Percentiles rank a stretch among this genome's conserved stretches.
Evolutionary conservation across 2,329 filamentous ascomycete genomes (phyloP).

Genomic region (Emmonsia crescens): DNA sequence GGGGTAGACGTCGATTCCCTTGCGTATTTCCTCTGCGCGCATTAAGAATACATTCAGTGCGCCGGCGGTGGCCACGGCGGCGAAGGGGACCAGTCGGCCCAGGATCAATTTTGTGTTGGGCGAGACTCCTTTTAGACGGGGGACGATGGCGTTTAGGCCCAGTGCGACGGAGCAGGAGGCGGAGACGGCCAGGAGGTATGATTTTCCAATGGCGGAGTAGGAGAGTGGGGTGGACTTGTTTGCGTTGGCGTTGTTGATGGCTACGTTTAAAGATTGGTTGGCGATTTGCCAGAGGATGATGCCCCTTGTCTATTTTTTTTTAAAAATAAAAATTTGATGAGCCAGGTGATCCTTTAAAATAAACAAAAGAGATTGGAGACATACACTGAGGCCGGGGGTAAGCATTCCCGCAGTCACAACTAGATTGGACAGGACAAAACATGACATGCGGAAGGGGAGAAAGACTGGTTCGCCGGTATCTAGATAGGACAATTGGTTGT

Average conservation of each 20-base stretch:
- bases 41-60: constrained; percentile 94
- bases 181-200: constrained; percentile 82
- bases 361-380: constrained; percentile 14
- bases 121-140: constrained; percentile 64
- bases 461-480: constrained; percentile 89
- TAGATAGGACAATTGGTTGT: constrained; percentile 26
- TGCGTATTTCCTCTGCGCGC: constrained; percentile 89
- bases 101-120: constrained; percentile 67
- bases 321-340: no score
- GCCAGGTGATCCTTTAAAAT: not conserved
- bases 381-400: constrained; percentile 68
- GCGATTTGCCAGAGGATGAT: constrained; percentile 89
- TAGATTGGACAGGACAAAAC: constrained; percentile 85
- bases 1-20: constrained; percentile 86
- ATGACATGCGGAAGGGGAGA: constrained; percentile 94
- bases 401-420: constrained; percentile 96
- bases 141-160: constrained; percentile 81
- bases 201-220: constrained; percentile 69
- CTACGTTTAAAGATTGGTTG: constrained; percentile 96
- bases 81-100: constrained; percentile 84
- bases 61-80: constrained; percentile 83
- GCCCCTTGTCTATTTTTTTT: constrained; percentile 52
- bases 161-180: constrained; percentile 91
- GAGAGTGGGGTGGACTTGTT: constrained; percentile 93
- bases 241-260: constrained; percentile 93